Evolutionary conservation across 208 protist genomes (phyloP).

Genomic region (Herpetomonas muscarum): DNA sequence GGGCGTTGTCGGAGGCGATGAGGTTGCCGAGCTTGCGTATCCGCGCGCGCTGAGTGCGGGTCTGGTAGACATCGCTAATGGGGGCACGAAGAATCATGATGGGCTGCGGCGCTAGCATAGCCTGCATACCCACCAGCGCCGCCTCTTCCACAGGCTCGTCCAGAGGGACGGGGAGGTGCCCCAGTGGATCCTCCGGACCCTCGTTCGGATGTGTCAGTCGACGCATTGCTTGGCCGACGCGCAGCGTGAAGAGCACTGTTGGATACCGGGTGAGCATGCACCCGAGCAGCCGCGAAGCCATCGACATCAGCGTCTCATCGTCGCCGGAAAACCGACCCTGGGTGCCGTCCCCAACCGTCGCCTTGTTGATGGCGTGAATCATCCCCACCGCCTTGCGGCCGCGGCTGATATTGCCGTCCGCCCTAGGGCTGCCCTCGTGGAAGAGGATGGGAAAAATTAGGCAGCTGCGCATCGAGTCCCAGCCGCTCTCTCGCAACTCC

Average conservation of each 20-base stretch:
- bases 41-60: constrained; percentile 30
- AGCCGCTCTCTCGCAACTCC: constrained; percentile 39
- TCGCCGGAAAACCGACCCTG: constrained; percentile 27
- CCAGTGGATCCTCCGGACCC: constrained; percentile 16
- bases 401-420: neutral
- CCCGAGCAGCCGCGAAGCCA: constrained; percentile 57
- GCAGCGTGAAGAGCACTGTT: constrained; percentile 40
- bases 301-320: constrained; percentile 63
- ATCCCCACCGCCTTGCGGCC: constrained; percentile 46
- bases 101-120: constrained; percentile 23
- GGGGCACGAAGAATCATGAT: constrained; percentile 73
- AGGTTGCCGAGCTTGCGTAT: constrained; percentile 37
- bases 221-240: constrained; percentile 40
- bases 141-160: constrained; percentile 67
- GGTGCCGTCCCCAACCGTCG: constrained; percentile 16
- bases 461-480: constrained; percentile 74
- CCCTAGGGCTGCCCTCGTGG: constrained; percentile 15
- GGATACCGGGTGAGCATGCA: constrained; percentile 74
- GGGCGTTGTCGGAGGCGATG: constrained; percentile 35
- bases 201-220: constrained; percentile 25
- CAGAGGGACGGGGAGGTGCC: constrained; percentile 47
- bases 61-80: constrained; percentile 71
- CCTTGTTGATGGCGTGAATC: constrained; percentile 89
- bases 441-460: constrained; percentile 80
- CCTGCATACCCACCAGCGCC: constrained; percentile 50